Evolutionary conservation across 129 eudicot genomes (phyloP).

Genomic region (Tanacetum coccineum): DNA sequence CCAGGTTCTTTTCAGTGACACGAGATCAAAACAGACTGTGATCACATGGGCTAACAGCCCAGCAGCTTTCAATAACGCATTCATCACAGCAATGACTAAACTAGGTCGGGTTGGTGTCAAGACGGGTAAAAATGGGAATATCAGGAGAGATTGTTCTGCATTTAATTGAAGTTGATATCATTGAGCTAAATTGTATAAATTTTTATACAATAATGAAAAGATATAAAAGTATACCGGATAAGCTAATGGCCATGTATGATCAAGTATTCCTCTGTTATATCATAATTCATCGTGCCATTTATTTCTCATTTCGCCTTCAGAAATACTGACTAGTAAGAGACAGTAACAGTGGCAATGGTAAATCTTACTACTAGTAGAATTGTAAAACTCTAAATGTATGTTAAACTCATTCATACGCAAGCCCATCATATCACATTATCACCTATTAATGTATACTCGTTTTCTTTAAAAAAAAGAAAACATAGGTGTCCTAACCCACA

Average conservation of each 20-base stretch:
- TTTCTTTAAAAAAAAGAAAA: not conserved
- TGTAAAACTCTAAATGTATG: no score
- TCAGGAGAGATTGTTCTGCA: conserved; percentile 54
- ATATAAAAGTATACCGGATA: no score
- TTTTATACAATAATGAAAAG: no score
- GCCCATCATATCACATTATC: not conserved
- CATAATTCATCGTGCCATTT: not conserved
- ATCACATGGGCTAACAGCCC: conserved; percentile 44
- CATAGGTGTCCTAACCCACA: conserved; percentile 18
- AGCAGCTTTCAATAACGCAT: conserved; percentile 43
- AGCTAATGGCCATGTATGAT: no score
- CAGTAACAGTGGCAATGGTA: no score
- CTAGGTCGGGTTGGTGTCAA: conserved; percentile 81
- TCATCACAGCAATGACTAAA: conserved; percentile 53
- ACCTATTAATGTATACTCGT: no score
- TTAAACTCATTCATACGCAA: not conserved
- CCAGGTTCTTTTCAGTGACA: conserved; percentile 59
- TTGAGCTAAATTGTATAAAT: no score
- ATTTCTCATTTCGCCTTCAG: no score
- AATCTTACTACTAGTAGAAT: no score
- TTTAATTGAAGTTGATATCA: conserved; percentile 35
- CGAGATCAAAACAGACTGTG: conserved; percentile 50
- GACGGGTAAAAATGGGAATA: conserved; percentile 56
- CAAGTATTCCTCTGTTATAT: no score
- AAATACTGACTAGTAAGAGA: no score